Evolutionary conservation across 2,329 filamentous ascomycete genomes (phyloP), one percentile per base, ranked within the genome.

Genomic region (Pyricularia pennisetigena): DNA sequence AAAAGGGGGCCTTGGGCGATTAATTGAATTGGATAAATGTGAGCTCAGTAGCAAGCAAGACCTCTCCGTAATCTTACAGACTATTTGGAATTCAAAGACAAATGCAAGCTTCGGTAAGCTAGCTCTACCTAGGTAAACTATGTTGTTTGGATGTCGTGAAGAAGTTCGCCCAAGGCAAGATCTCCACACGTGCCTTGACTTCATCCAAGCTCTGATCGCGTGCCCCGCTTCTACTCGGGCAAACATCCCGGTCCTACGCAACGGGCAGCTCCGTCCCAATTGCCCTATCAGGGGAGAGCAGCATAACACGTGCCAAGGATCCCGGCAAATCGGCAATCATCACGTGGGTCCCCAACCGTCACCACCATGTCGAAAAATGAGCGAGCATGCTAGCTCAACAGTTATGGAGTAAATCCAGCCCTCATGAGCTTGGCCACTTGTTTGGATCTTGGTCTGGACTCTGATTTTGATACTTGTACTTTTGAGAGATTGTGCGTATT

Each of bases 221-320:
- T 54, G 41, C 41, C 41, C 41, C 41, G 41, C 41, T 54, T 54
- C 41, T n/a, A 8, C 41, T 54, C 41, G 41, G 20, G 16, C 30
- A 63, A 63, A 63, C 59, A 41, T 54, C 41, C 41, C n/a, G 20
- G 41, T 54, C 20, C 16, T 20, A 54, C 16, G 20, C 41, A n/a
- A 54, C 41, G 64, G 64, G 30, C 30, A 49, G n/a, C 24, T 65
- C 63, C 49, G 41, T 64, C 14, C n/a, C 63, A 69, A 69, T 69
- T 69, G 67, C 12, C 68, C 68, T 69, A 69, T 69, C 68, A 69
- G 30, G 57, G 23, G 63, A 3, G 14, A 24, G 30, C 26, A 7
- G 64, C 20, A 32, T n/a, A 26, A n/a, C 64, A 65, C 64, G 64
- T 65, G 64, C 30, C 64, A 54, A 54, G 41, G 41, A 54, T 54